A percentile compares a stretch with the other conserved stretches of the same genome.
Conservation (phyloP, 1,284 basidiomycete species). For the Ceratobasidium theobromae region DNA sequence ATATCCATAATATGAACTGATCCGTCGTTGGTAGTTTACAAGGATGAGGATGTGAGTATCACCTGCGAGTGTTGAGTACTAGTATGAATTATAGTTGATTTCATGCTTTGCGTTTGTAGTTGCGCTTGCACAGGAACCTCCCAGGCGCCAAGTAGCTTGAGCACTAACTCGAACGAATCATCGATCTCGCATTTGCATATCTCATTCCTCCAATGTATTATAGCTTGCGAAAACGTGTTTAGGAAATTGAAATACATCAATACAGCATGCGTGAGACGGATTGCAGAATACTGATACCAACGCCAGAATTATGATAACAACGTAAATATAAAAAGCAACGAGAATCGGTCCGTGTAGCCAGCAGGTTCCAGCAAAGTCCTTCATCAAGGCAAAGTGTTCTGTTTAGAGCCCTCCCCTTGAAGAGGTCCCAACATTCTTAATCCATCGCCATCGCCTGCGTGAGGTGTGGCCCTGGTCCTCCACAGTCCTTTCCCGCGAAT, state of each 20-base stretch:
- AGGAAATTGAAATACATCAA: neutral
- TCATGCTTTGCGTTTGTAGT: slow-evolving; percentile 7
- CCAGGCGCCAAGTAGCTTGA: neutral
- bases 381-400: slow-evolving; percentile 1
- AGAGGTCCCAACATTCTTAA: neutral
- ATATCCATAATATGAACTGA: no score
- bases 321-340: neutral
- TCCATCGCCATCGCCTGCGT: slow-evolving; percentile 20
- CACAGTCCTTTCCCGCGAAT: neutral
- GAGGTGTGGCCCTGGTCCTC: neutral
- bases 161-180: neutral
- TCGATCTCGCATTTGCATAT: neutral
- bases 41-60: slow-evolving; percentile 24
- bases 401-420: neutral
- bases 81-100: neutral
- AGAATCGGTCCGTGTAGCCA: neutral
- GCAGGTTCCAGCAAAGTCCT: neutral
- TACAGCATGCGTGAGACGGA: neutral
- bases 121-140: slow-evolving; percentile 10
- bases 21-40: slow-evolving; percentile 2
- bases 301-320: neutral
- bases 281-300: neutral
- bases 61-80: neutral
- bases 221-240: slow-evolving; percentile 9
- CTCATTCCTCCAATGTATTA: neutral